These are phyloP conservation scores for Jatropha podagrica DNA, from an alignment of 441 rosid species.

Conservation along the genomic window DNA sequence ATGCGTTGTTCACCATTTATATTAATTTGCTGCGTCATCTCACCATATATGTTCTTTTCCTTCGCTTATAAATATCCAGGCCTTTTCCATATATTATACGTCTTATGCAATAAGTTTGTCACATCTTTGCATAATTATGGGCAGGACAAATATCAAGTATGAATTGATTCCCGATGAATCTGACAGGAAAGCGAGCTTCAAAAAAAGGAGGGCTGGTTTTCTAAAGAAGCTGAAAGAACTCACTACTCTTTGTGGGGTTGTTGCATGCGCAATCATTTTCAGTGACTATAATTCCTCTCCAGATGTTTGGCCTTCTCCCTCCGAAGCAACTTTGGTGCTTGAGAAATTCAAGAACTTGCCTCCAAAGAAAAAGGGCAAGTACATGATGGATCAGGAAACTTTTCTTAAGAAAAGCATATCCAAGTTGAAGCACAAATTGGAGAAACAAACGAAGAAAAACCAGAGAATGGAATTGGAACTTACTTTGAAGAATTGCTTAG, in stretches of 20 bases:
- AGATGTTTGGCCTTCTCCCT: conserved; percentile 47
- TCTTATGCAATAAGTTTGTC: not conserved
- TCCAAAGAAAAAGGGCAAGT: conserved; percentile 27
- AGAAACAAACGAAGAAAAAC: conserved; percentile 25
- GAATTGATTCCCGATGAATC: conserved; percentile 49
- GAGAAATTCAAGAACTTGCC: conserved; percentile 31
- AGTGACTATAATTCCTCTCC: conserved; percentile 39
- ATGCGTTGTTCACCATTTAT: conserved; percentile 4
- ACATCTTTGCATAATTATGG: conserved; percentile 32
- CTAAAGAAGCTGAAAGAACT: conserved; percentile 57
- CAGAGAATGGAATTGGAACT: conserved; percentile 23
- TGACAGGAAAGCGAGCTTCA: conserved; percentile 46
- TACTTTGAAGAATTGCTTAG: not conserved
- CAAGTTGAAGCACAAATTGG: conserved; percentile 15
- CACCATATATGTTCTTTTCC: not conserved
- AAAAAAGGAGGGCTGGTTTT: conserved; percentile 56
- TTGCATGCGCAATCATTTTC: conserved; percentile 55
- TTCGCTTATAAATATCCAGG: not conserved
- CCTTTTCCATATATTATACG: not conserved
- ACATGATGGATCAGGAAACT: conserved; percentile 39
- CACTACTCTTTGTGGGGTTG: conserved; percentile 61
- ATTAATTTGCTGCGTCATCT: not conserved
- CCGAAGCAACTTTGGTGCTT: conserved; percentile 23
- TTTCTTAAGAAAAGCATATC: conserved; percentile 22
- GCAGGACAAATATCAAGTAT: conserved; percentile 41